Evolutionary conservation across 2,329 filamentous ascomycete genomes (phyloP), one percentile per base, ranked within the genome.

Genomic region (Ophiognomonia clavigignenti-juglandacearum): DNA sequence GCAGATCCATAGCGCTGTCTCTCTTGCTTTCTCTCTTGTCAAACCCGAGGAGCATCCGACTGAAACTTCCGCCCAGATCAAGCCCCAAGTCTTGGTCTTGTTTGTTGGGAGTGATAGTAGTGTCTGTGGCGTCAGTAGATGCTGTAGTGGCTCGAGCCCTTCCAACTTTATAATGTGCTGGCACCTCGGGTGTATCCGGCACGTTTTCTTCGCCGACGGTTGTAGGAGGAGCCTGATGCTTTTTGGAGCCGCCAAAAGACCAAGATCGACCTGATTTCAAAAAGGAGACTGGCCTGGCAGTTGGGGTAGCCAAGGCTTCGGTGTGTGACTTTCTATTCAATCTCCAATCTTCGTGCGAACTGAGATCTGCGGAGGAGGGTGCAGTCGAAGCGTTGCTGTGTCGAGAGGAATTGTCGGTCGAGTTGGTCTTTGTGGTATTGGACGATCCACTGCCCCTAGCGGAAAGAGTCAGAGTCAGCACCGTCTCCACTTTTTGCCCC

Each of bases 371-470:
- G 4, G 78, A 81, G 3, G 78, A 82, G 11, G 78, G 77, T 29
- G 78, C 70, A 31, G 78, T 82, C n/a, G 78, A 82, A 43, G 71
- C 74, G 62, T 79, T 79, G 62, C 78, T 82, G 60, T 82, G 75
- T 58, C 78, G 74, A 41, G 78, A 82, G 27, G 78, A 82, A 56
- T 75, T 77, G 62, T 82, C 78, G 54, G 73, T 76, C 44, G 76
- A 80, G 42, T 71, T 72, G 50, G 75, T 75, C 63, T 81, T 78
- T 50, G 78, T 82, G 31, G 75, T 80, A 61, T 80, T 81, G 56
- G 78, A 81, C 36, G 77, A 74, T 55, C 76, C 77, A 65, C 77
- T 81, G 62, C 74, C 76, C 58, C 76, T 80, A 61, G 56, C 51
- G 50, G n/a, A n/a, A n/a, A n/a, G n/a, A n/a, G n/a, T 23, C 60